A percentile compares a stretch with the other conserved stretches of the same genome.
phyloP scores from a whole-genome alignment of 2,329 filamentous ascomycete genomes.

The Didymella pinodella region DNA sequence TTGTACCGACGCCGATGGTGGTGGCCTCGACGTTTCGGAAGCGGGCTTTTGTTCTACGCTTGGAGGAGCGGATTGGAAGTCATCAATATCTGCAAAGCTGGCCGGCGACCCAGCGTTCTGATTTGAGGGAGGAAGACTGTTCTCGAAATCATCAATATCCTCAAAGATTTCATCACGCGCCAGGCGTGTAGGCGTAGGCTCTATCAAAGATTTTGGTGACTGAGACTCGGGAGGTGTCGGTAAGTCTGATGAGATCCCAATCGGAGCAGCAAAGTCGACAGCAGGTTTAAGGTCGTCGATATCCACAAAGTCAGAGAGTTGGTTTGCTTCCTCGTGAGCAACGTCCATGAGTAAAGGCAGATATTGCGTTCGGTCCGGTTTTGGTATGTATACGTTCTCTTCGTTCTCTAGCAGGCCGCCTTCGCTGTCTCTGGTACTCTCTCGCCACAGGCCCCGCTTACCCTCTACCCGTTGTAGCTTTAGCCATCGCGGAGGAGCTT shows the following conservation, averaged over 20 bases:
- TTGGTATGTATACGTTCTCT: conserved; percentile 38
- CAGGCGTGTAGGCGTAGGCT: not conserved
- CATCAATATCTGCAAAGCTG: conserved; percentile 40
- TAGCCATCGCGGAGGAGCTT: conserved; percentile 25
- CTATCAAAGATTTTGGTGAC: not conserved
- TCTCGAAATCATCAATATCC: conserved; percentile 38
- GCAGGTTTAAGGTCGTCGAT: conserved; percentile 31
- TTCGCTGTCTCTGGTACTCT: conserved; percentile 44
- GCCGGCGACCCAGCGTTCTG: conserved; percentile 32
- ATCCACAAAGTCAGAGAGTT: conserved; percentile 23
- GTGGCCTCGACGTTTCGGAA: conserved; percentile 2
- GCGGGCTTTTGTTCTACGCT: conserved; percentile 13
- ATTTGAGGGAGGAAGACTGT: conserved; percentile 38
- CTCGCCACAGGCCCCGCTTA: conserved; percentile 43
- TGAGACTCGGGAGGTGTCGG: conserved; percentile 26
- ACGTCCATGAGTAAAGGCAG: conserved; percentile 39
- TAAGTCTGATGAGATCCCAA: conserved; percentile 35
- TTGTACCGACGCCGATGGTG: conserved; percentile 3
- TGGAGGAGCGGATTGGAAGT: conserved; percentile 32
- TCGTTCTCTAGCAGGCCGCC: conserved; percentile 41
- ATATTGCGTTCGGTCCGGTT: conserved; percentile 45
- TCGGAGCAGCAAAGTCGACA: conserved; percentile 16
- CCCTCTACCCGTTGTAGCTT: conserved; percentile 31
- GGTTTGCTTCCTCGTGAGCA: conserved; percentile 16
- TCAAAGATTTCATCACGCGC: conserved; percentile 22